These are phyloP conservation scores for Leishmania arabica DNA, from an alignment of 208 protist genomes.

Conservation along the genomic window DNA sequence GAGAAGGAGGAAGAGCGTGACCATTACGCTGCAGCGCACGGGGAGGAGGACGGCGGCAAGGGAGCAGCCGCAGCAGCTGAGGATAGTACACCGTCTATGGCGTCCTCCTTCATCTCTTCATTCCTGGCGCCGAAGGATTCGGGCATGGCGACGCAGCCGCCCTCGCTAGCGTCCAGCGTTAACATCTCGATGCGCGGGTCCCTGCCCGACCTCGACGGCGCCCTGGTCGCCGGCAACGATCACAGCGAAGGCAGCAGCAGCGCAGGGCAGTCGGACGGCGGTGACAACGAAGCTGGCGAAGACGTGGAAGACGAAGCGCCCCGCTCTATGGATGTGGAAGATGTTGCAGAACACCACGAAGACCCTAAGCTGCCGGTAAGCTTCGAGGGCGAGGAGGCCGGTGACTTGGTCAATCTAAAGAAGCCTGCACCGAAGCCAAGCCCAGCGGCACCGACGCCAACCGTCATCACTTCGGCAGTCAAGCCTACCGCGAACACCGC, in stretches of 20 bases:
- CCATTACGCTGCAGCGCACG: no score
- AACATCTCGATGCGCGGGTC: constrained; percentile 15
- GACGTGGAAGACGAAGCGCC: constrained; percentile 28
- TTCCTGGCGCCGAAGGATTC: constrained; percentile 22
- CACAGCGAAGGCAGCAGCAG: constrained; percentile 34
- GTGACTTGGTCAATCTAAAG: neutral
- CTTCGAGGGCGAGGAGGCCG: constrained; percentile 14
- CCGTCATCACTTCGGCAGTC: constrained; percentile 20
- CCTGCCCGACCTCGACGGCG: constrained; percentile 6
- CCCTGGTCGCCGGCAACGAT: constrained; percentile 5
- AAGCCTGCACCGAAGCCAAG: constrained; percentile 8
- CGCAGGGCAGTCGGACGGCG: constrained; percentile 27
- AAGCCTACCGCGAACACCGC: constrained; percentile 26
- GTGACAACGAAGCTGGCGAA: constrained; percentile 26
- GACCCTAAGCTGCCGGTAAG: constrained; percentile 10
- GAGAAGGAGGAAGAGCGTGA: constrained; percentile 3
- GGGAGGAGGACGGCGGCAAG: neutral
- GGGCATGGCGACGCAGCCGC: constrained; percentile 19
- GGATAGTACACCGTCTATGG: neutral
- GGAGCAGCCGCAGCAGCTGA: neutral
- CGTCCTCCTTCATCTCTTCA: constrained; percentile 18
- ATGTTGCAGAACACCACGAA: constrained; percentile 9
- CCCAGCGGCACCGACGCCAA: constrained; percentile 15
- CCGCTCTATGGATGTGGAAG: constrained; percentile 18
- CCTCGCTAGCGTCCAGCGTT: constrained; percentile 24